phyloP scores from a whole-genome alignment of 2,329 filamentous ascomycete species.

The Aspergillus sp. region DNA sequence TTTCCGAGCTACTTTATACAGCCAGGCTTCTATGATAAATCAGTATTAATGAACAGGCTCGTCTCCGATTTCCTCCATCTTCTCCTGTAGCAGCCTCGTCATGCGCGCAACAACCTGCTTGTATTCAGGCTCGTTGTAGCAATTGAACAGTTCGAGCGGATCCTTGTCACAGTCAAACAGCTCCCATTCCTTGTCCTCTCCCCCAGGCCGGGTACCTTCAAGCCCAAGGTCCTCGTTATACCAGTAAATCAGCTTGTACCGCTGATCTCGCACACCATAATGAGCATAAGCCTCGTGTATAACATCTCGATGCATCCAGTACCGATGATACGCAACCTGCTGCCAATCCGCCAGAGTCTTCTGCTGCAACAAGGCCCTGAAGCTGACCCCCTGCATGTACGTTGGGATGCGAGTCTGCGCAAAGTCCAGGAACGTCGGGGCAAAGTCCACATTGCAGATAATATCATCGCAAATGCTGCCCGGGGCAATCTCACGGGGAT shows the following conservation, averaged over 20 bases:
- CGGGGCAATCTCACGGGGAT: constrained; percentile 43
- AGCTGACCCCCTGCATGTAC: constrained; percentile 55
- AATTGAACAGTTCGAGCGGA: constrained; percentile 52
- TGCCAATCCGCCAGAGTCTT: constrained; percentile 47
- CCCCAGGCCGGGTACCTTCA: constrained; percentile 41
- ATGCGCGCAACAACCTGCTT: constrained; percentile 40
- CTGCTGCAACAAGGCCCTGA: constrained; percentile 39
- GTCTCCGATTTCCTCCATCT: constrained; percentile 56
- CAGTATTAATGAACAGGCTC: constrained; percentile 1
- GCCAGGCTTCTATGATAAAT: accelerated
- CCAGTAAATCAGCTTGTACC: constrained; percentile 59
- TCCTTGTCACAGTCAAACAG: constrained; percentile 55
- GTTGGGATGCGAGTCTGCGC: constrained; percentile 43
- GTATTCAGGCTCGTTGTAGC: constrained; percentile 43
- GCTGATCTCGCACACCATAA: constrained; percentile 52
- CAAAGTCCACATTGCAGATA: constrained; percentile 57
- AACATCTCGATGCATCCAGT: constrained; percentile 57
- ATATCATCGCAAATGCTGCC: constrained; percentile 49
- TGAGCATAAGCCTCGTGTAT: constrained; percentile 54
- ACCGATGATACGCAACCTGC: constrained; percentile 55
- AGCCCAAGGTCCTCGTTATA: constrained; percentile 53
- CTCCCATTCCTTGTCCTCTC: constrained; percentile 53
- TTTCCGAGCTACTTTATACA: too few relatives aligned
- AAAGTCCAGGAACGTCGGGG: constrained; percentile 51
- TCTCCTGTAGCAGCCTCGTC: constrained; percentile 45